Evolutionary conservation across 805 yeast species (phyloP), one percentile per base, ranked within the genome.

Genomic region (Starmerella sirachaensis): DNA sequence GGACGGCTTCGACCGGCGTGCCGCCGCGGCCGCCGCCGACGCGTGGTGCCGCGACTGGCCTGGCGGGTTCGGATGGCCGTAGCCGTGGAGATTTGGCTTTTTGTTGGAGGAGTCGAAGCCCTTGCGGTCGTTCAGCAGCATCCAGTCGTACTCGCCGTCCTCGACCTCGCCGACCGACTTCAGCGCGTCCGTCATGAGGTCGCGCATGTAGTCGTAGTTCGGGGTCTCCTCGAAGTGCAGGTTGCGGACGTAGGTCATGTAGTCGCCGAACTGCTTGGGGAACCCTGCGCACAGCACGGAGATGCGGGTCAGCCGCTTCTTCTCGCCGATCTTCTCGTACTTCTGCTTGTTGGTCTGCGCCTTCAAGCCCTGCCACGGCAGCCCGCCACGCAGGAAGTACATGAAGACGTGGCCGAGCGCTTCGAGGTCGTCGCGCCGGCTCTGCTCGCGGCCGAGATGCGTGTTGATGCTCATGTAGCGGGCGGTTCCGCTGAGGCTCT

Each of bases 361-460:
- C 60, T 91, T 88, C 50, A 91, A 69, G 18, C 98, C 98, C 66
- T 88, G 98, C 98, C 98, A 88, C 38, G 98, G 98, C 53, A 88
- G 72, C 13, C 93, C 80, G 30, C 98, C 97, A 41, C 94, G 75
- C 61, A 94, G 80, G 58, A 88, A 91, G 63, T 88, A 88, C 51
- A 88, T 82, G 52, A 91, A 69, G 37, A 88, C 96, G 57, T 88
- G 88, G 35, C 95, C 97, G 55, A 88, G 70, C 45, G 91, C 78
- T n/a, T 91, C 98, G 55, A 91, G 70, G 62, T 91, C 98, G 56
- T 91, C 98, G 53, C 98, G 72, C 58, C 98, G 77, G 53, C 83
- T 76, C 65, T 91, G 98, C 61, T 91, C 98, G 53, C 96, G 75
- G 33, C 98, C 98, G 53, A 91, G 65, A 62, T 91, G 98, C 8